Evolutionary conservation across 2,329 filamentous ascomycete genomes (phyloP), one percentile per base, ranked within the genome.

Genomic region (Monosporascus sp.): DNA sequence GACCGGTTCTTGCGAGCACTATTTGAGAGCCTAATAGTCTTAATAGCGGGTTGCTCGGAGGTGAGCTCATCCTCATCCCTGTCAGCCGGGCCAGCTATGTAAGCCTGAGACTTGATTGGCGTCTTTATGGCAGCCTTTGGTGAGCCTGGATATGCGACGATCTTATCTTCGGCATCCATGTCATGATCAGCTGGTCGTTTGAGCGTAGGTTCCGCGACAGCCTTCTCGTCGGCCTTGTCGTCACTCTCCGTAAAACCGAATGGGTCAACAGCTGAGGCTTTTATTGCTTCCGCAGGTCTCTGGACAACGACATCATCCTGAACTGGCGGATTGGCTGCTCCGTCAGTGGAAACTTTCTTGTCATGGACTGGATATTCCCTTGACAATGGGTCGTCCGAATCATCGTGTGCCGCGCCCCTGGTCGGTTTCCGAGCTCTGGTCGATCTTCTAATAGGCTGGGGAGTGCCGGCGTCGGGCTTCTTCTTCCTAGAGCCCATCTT

Each of bases 11-110:
- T 65, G 22, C 61, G 60, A 41, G 60, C 58, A 18, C 63, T 61
- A 1, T 65, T 57, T 26, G 63, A 55, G 60, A 65, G 67, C 43
- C 64, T 63, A 47, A 61, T 66, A 18, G 55, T 67, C 51, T 68
- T 70, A 1, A 51, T 8, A 7, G 56, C 51, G 5, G 61, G 60
- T 8, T 49, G 49, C 9, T 59, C 53, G 5, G 11, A 45, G 18
- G 52, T 44, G 18, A 60, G 49, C 28, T 62, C 58, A 31, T 64
- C 58, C 28, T 52, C 50, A 5, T 47, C 55, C 20, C 53, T 47
- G 24, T 52, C 49, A 20, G 37, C 52, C 28, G 38, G 48, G 28
- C 46, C 53, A 3, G 18, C 37, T 49, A 51, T 50, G n/a, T 51
- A 48, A 8, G 58, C 55, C 47, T 55, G 56, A 26, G 55, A 57